Evolutionary conservation across 2,329 filamentous ascomycete genomes (phyloP).

Genomic region (Sphaerulina populicola): DNA sequence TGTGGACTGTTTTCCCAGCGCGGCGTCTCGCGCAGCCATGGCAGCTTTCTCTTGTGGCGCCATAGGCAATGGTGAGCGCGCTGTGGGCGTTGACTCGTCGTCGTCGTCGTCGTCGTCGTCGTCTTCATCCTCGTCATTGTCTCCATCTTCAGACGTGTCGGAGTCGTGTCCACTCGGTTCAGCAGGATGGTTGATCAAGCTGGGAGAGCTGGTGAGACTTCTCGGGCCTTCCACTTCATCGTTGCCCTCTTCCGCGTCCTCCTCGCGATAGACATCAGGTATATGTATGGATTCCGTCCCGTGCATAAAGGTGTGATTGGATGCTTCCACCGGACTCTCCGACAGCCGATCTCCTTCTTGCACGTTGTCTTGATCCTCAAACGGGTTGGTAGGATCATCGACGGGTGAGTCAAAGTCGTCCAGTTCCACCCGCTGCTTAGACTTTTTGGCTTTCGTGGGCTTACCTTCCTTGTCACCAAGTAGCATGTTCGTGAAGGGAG

Average conservation of each 20-base stretch:
- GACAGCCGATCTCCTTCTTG: conserved; percentile 45
- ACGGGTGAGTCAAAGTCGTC: conserved; percentile 59
- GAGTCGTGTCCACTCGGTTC: conserved; percentile 18
- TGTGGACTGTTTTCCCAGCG: background rate
- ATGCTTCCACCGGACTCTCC: conserved; percentile 60
- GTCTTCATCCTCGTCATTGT: conserved; percentile 1
- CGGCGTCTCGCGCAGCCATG: background rate
- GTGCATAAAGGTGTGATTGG: conserved; percentile 41
- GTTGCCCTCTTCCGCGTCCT: conserved; percentile 18
- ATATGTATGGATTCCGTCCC: conserved; percentile 34
- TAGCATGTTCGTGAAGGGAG: conserved; percentile 39
- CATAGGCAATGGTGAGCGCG: conserved; percentile 23
- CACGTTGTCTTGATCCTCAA: conserved; percentile 29
- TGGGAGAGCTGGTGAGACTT: conserved; percentile 27
- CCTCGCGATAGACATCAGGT: conserved; percentile 23
- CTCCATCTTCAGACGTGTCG: conserved; percentile 12
- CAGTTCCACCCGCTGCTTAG: conserved; percentile 56
- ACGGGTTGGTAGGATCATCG: conserved; percentile 36
- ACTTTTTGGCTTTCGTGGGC: conserved; percentile 49
- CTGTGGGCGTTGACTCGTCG: conserved; percentile 29
- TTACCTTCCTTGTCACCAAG: conserved; percentile 39
- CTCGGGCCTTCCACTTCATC: conserved; percentile 18
- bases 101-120: conserved; percentile 16
- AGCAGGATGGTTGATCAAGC: conserved; percentile 26
- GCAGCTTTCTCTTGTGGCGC: background rate